Conservation (phyloP, 164 flowering plant genomes). For the Nelumbo lutea region DNA sequence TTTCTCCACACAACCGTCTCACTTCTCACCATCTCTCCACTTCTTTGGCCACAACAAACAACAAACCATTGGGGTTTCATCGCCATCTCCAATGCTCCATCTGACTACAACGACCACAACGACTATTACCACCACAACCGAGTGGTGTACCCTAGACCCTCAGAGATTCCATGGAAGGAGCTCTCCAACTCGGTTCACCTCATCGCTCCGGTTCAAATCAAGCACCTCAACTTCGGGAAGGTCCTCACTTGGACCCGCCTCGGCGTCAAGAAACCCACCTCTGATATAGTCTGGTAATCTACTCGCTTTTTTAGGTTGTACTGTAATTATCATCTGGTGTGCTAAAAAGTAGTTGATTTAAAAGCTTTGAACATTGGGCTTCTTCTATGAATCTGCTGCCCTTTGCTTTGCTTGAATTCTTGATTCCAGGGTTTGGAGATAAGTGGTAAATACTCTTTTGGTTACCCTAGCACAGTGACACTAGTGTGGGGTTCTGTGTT, state of each 20-base stretch:
- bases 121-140: conserved; percentile 21
- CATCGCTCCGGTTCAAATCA: conserved; percentile 61
- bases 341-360: not conserved
- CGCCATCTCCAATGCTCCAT: conserved; percentile 1
- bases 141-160: conserved; percentile 48
- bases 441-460: too few relatives aligned
- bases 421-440: not conserved
- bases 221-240: conserved; percentile 67
- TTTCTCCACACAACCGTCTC: conserved; percentile 62
- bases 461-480: not conserved
- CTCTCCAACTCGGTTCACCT: conserved; percentile 61
- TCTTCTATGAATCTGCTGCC: not conserved
- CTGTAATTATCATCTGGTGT: not conserved
- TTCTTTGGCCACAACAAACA: not conserved
- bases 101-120: not conserved
- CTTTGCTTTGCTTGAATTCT: too few relatives aligned
- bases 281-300: conserved; percentile 63
- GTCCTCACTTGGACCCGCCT: conserved; percentile 73
- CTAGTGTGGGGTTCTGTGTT: not conserved
- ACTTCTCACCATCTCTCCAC: not conserved
- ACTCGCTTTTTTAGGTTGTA: not conserved
- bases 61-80: conserved; percentile 3
- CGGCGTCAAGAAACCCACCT: conserved; percentile 60
- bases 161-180: conserved; percentile 86
- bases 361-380: not conserved